phyloP scores from a whole-genome alignment of 1,284 basidiomycete species.

The Sanghuangporus baumii region DNA sequence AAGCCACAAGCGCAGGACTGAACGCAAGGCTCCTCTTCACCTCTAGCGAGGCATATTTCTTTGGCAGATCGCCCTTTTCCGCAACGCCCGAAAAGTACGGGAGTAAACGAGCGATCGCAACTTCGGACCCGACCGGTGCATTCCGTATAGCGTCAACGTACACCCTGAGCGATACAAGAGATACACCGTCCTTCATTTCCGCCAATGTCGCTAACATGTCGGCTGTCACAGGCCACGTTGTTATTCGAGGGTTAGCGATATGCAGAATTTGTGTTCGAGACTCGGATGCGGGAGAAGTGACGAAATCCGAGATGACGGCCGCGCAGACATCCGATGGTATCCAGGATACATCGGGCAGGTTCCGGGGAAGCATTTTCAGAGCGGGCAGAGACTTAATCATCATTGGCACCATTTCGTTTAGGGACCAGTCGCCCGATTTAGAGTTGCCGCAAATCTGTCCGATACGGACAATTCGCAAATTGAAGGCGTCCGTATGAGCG shows the following conservation, averaged over 20 bases:
- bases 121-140: neutral
- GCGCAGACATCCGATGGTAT: slow-evolving; percentile 20
- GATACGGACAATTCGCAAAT: slow-evolving; percentile 16
- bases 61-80: slow-evolving; percentile 2
- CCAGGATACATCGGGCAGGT: slow-evolving; percentile 19
- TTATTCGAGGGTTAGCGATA: slow-evolving; percentile 17
- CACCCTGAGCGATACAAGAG: neutral
- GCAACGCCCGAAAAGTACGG: slow-evolving; percentile 13
- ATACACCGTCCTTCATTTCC: neutral
- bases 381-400: slow-evolving; percentile 14
- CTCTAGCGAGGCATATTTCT: slow-evolving; percentile 3
- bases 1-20: slow-evolving; percentile 8
- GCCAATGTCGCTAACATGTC: neutral
- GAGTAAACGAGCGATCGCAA: slow-evolving; percentile 11
- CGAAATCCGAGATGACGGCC: slow-evolving; percentile 13
- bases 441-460: slow-evolving; percentile 20
- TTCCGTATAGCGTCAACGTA: neutral
- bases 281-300: neutral
- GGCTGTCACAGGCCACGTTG: slow-evolving; percentile 11
- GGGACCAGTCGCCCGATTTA: slow-evolving; percentile 14
- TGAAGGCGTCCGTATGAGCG: neutral
- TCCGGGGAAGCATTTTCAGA: slow-evolving; percentile 7
- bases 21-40: neutral
- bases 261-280: slow-evolving; percentile 2
- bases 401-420: slow-evolving; percentile 21